Evolutionary conservation across 2,329 filamentous ascomycete species (phyloP).

Genomic region (Neospermospora avenae): DNA sequence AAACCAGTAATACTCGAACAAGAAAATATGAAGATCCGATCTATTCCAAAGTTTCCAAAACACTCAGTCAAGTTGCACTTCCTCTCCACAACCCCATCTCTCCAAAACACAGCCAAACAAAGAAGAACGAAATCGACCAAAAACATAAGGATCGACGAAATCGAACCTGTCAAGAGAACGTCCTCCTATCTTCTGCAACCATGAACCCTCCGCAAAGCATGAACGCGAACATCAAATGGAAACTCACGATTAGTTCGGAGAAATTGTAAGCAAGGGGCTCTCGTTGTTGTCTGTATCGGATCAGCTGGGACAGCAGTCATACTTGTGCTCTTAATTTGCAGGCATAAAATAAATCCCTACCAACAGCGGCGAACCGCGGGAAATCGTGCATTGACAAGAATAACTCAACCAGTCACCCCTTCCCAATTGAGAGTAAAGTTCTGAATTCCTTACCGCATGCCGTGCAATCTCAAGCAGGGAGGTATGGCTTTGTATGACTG

Average conservation of each 20-base stretch:
- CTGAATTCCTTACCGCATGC: not conserved
- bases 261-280: slow-evolving; percentile 1
- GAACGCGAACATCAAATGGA: not conserved
- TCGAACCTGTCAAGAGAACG: not conserved
- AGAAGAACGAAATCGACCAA: not conserved
- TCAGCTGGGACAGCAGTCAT: not conserved
- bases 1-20: not conserved
- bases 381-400: slow-evolving; percentile 6
- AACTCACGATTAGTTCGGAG: slow-evolving; percentile 3
- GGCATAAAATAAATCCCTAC: slow-evolving; percentile 1
- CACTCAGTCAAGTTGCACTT: not conserved
- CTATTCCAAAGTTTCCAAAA: not conserved
- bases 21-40: not conserved
- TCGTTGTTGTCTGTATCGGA: not conserved
- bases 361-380: not conserved
- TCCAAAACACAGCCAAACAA: not conserved
- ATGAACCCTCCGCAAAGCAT: not conserved
- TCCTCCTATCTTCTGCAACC: not conserved
- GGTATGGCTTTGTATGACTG: not conserved
- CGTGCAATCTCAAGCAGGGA: not conserved
- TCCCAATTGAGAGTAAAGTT: not conserved
- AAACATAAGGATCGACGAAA: not conserved
- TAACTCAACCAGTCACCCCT: not conserved
- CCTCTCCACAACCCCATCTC: slow-evolving; percentile 1
- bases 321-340: slow-evolving; percentile 4